Conservation (phyloP, 148 eudicot species). For the Camellia sinensis region DNA sequence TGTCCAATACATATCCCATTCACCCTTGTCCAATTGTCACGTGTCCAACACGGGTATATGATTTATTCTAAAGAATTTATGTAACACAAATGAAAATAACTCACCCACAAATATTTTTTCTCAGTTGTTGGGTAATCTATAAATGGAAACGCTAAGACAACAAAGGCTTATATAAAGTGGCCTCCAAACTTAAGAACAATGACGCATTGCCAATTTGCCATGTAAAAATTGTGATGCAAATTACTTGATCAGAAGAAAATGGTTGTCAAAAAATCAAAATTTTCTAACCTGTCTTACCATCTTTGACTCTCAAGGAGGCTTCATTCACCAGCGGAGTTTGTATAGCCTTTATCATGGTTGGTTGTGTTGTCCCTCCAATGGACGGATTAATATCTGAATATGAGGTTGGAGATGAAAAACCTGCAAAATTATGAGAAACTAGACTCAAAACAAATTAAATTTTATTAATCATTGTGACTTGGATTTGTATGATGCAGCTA, state of each 20-base stretch:
- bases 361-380: neutral
- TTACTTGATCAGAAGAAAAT: neutral
- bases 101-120: neutral
- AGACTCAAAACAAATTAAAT: neutral
- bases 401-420: neutral
- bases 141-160: neutral
- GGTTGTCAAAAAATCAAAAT: neutral
- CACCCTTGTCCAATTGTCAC: no score
- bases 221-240: conserved; percentile 3
- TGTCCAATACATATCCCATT: no score
- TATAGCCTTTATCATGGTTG: neutral
- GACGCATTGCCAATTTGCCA: neutral
- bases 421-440: conserved; percentile 1
- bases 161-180: neutral
- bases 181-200: neutral
- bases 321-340: conserved; percentile 4
- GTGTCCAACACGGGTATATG: no score
- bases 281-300: conserved; percentile 33
- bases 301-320: conserved; percentile 14
- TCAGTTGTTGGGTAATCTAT: neutral
- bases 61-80: no score
- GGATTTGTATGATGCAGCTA: neutral
- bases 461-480: neutral
- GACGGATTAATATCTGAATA: neutral
- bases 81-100: no score